Evolutionary conservation across 2,329 filamentous ascomycete genomes (phyloP), one percentile per base, ranked within the genome.

Genomic region (Cryphonectria nitschkei): DNA sequence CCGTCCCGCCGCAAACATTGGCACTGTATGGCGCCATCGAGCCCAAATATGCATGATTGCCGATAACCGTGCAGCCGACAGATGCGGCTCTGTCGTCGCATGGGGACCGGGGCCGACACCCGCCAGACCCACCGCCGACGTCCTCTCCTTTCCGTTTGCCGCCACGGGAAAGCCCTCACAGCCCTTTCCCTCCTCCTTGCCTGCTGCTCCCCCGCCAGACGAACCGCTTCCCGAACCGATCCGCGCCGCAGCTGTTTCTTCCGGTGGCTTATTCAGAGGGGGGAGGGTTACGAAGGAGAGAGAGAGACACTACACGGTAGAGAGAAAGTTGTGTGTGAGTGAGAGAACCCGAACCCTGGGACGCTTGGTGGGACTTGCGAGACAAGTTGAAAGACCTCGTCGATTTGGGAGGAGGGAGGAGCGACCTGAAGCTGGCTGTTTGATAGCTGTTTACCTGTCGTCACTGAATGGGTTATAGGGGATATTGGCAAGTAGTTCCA

Each of bases 61-160:
- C 71, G 71, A 72, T 70, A 72, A 58, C 71, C 71, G 71, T 37
- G 63, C 65, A 69, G 67, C 70, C 70, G 70, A 65, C 62, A 66
- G 58, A 66, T 72, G 71, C 71, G 70, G 70, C 68, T 72, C 68
- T 72, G 68, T 66, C 50, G 22, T 56, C 50, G 50, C 63, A 60
- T 69, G 46, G 68, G 65, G 64, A 70, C 63, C 70, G 67, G 70
- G 65, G 60, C 70, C 62, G 68, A 66, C 65, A 68, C 67, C 68
- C 63, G 65, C 63, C 29, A 63, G 41, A 68, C 65, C 67, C 70
- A 72, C 67, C 65, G 52, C 68, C 71, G 71, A 72, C 71, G 68
- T 72, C 71, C 71, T 72, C 65, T 70, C 71, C 9, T 67, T 72
- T 39, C 67, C 68, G 67, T 58, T 69, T 69, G 46, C 67, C 63